Conservation (phyloP, 2,329 filamentous ascomycete species). For the Emmonsiellopsis sp. region DNA sequence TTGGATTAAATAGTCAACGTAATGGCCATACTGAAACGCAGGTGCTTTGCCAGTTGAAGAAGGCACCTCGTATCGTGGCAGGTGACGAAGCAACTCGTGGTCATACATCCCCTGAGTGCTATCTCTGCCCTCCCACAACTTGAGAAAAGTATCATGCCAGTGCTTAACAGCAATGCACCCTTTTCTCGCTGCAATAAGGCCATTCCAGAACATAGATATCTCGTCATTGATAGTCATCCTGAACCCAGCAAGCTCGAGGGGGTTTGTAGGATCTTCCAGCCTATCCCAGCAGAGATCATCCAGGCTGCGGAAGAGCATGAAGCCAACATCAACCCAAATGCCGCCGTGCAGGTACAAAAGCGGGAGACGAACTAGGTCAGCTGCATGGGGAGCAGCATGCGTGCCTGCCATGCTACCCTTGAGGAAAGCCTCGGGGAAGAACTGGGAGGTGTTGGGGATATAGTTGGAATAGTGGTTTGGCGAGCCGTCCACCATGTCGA, state of each 20-base stretch:
- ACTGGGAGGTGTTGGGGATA: slow-evolving; percentile 18
- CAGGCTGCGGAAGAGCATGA: slow-evolving; percentile 28
- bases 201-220: not conserved
- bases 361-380: slow-evolving; percentile 41
- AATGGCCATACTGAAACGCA: slow-evolving; percentile 1
- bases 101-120: not conserved
- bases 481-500: slow-evolving; percentile 30
- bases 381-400: slow-evolving; percentile 36
- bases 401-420: slow-evolving; percentile 38
- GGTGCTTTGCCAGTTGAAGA: not conserved
- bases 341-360: slow-evolving; percentile 32
- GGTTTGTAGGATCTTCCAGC: slow-evolving; percentile 29
- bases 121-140: slow-evolving; percentile 1
- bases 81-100: slow-evolving; percentile 3
- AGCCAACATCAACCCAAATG: slow-evolving; percentile 35
- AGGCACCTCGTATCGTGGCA: slow-evolving; percentile 2
- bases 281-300: slow-evolving; percentile 33
- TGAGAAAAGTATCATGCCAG: slow-evolving; percentile 3
- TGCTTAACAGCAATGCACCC: slow-evolving; percentile 2
- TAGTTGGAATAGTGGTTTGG: slow-evolving; percentile 32
- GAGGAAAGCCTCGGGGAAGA: slow-evolving; percentile 35
- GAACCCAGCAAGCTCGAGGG: slow-evolving; percentile 23
- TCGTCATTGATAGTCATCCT: slow-evolving; percentile 11
- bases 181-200: slow-evolving; percentile 4
- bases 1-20: slow-evolving; percentile 4